phyloP scores from a whole-genome alignment of 1,284 basidiomycete genomes.

The Ustilago sp. region DNA sequence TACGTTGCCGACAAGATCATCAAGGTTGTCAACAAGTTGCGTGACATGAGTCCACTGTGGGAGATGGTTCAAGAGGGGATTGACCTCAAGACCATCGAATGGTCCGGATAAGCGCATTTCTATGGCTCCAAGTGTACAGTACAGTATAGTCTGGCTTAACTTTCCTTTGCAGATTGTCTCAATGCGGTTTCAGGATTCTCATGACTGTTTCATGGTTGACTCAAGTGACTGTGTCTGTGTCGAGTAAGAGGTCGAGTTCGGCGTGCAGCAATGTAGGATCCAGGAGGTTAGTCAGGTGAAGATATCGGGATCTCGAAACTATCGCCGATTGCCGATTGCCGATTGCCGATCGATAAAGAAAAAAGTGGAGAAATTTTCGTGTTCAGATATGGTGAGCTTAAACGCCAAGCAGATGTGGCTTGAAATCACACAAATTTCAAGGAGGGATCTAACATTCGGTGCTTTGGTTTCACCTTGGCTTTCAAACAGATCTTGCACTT shows the following conservation, averaged over 20 bases:
- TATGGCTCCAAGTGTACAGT: not conserved
- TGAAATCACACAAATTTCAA: not conserved
- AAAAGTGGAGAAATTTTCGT: too few relatives aligned
- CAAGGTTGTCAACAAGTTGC: constrained; percentile 80
- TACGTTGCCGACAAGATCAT: constrained; percentile 92
- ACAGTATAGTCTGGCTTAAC: not conserved
- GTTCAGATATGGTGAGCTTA: not conserved
- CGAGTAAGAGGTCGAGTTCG: too few relatives aligned
- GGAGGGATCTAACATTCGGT: not conserved
- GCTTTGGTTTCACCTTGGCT: not conserved
- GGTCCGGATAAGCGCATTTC: constrained; percentile 73
- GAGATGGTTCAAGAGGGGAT: constrained; percentile 76
- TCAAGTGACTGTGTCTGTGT: too few relatives aligned
- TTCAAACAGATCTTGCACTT: constrained; percentile 1
- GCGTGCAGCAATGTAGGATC: too few relatives aligned
- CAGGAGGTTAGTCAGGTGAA: too few relatives aligned
- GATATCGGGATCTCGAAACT: too few relatives aligned
- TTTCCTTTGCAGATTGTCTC: not conserved
- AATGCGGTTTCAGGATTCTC: constrained; percentile 1
- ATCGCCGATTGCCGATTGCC: too few relatives aligned
- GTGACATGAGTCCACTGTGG: constrained; percentile 75
- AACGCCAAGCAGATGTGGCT: not conserved
- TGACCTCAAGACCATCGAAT: constrained; percentile 90
- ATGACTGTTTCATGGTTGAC: not conserved
- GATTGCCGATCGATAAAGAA: too few relatives aligned